Evolutionary conservation across 192 early-diverging fungal species (phyloP).

Genomic region (Spizellomyces sp.): DNA sequence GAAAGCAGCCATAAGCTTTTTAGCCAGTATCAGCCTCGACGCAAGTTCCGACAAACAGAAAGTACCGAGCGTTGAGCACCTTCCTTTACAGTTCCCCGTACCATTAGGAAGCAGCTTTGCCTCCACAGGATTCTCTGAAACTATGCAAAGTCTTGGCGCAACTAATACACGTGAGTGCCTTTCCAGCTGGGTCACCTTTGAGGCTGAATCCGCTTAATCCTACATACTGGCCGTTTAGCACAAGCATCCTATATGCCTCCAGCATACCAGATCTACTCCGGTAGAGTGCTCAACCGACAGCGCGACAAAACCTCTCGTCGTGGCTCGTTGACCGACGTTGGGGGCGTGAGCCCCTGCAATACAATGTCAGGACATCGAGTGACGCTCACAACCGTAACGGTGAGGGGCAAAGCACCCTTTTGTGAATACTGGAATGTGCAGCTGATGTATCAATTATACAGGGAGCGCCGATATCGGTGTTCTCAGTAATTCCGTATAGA

Average conservation of each 20-base stretch:
- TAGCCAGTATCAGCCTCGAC: constrained; percentile 23
- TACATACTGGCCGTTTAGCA: neutral
- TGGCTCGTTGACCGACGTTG: constrained; percentile 2
- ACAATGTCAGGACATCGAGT: constrained; percentile 16
- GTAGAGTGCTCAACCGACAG: constrained; percentile 15
- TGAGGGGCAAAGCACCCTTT: neutral
- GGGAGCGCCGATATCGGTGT: constrained; percentile 37
- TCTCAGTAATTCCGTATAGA: constrained; percentile 38
- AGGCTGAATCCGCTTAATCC: too few relatives aligned
- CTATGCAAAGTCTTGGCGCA: neutral
- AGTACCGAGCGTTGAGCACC: neutral
- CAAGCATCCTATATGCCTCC: constrained; percentile 10
- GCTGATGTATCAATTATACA: neutral
- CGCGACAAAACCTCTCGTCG: constrained; percentile 5
- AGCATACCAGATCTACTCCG: constrained; percentile 25
- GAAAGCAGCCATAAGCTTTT: constrained; percentile 26
- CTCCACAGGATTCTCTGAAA: constrained; percentile 3
- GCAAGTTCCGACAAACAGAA: neutral
- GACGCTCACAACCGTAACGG: constrained; percentile 20
- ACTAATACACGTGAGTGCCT: neutral
- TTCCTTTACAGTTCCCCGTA: neutral
- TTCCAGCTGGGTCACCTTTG: too few relatives aligned
- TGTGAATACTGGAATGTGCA: neutral
- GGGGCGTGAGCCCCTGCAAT: neutral
- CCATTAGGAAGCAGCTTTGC: neutral